phyloP scores from a whole-genome alignment of 2,329 filamentous ascomycete species.

The Saccharata proteae region DNA sequence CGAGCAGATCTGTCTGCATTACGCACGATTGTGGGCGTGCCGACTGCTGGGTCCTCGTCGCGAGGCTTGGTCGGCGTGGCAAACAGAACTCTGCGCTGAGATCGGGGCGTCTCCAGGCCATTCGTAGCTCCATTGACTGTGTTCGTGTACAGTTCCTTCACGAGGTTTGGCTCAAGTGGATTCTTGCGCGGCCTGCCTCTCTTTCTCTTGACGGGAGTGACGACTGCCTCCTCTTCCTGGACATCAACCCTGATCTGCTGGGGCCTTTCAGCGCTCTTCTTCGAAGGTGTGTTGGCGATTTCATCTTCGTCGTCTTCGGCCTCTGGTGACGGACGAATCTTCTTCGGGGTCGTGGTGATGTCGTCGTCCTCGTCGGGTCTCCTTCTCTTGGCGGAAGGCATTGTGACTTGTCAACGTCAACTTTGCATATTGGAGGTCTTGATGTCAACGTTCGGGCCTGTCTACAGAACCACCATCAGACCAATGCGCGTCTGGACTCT shows the following conservation, averaged over 20 bases:
- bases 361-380: constrained; percentile 1
- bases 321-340: constrained; percentile 1
- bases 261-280: constrained; percentile 1
- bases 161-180: constrained; percentile 11
- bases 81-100: constrained; percentile 34
- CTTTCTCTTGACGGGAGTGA: constrained; percentile 1
- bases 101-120: constrained; percentile 27
- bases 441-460: too few species aligned
- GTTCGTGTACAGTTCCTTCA: constrained; percentile 13
- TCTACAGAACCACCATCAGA: too few species aligned
- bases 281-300: constrained; percentile 5
- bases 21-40: constrained; percentile 51
- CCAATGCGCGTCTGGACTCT: too few species aligned
- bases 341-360: constrained; percentile 6
- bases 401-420: too few species aligned
- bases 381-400: constrained; percentile 8
- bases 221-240: not conserved
- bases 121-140: constrained; percentile 11
- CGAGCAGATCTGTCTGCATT: constrained; percentile 77
- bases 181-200: constrained; percentile 2
- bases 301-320: constrained; percentile 4
- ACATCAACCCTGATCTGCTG: too few species aligned
- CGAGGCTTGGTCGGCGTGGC: constrained; percentile 29
- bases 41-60: constrained; percentile 36
- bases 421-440: too few species aligned